Conservation (phyloP, 2,329 filamentous ascomycete species). For the Talaromyces sp. region DNA sequence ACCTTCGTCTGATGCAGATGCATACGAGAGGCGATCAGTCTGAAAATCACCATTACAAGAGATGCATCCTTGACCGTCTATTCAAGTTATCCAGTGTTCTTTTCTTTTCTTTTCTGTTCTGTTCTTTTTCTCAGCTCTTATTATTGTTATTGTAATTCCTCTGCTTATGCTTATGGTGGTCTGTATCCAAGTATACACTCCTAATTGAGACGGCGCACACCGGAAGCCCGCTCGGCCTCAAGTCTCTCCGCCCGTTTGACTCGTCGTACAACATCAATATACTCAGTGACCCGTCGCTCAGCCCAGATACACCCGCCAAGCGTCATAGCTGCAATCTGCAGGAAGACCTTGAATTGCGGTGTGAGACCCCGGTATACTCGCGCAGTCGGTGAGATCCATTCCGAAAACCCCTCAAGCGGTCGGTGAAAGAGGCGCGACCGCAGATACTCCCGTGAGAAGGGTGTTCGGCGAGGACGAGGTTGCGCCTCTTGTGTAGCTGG, state of each 20-base stretch:
- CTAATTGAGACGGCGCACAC: not conserved
- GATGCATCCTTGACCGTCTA: no score
- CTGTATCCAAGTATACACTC: not conserved
- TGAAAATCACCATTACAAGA: not conserved
- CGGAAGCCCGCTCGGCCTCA: constrained; percentile 30
- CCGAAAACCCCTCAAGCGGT: constrained; percentile 53
- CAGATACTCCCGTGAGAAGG: constrained; percentile 34
- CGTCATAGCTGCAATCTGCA: constrained; percentile 52
- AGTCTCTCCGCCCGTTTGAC: constrained; percentile 45
- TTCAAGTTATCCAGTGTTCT: no score
- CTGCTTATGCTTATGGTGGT: no score
- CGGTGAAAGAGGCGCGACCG: constrained; percentile 39
- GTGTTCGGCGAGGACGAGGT: constrained; percentile 25
- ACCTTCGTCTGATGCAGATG: not conserved
- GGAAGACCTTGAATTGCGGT: constrained; percentile 53
- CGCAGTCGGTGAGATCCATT: constrained; percentile 47
- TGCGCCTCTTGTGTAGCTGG: constrained; percentile 25
- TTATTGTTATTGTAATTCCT: no score
- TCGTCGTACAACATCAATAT: constrained; percentile 46
- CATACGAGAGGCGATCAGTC: not conserved
- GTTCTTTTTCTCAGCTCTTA: no score
- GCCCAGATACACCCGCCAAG: constrained; percentile 54
- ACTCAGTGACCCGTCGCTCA: constrained; percentile 49
- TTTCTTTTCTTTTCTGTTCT: no score
- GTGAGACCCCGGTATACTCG: constrained; percentile 52